These are phyloP conservation scores for Begonia masoniana DNA, from an alignment of 306 rosid genomes.

Conservation along the genomic window DNA sequence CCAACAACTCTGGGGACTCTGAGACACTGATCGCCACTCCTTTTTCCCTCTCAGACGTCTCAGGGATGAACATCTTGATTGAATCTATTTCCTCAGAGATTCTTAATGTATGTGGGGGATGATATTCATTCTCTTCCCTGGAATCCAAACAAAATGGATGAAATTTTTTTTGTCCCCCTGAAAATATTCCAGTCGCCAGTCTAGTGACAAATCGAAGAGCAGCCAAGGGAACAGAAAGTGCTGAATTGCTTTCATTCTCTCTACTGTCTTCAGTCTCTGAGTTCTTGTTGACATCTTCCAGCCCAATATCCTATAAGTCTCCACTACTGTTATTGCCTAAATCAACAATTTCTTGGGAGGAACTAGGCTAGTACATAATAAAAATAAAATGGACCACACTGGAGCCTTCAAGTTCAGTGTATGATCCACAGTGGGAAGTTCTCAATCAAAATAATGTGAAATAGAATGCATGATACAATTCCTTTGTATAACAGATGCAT, in stretches of 20 bases:
- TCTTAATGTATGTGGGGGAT: conserved; percentile 18
- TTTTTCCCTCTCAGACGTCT: conserved; percentile 23
- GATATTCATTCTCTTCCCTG: conserved; percentile 27
- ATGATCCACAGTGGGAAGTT: too few relatives aligned
- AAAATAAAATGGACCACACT: too few relatives aligned
- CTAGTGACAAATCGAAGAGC: conserved; percentile 77
- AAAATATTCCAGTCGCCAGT: conserved; percentile 85
- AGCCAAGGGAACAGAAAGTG: conserved; percentile 84
- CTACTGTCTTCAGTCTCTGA: conserved; percentile 56
- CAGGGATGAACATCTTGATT: conserved; percentile 38
- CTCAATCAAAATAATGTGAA: too few relatives aligned
- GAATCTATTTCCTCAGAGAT: conserved; percentile 15
- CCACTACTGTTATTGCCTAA: too few relatives aligned
- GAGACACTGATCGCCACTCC: conserved; percentile 24
- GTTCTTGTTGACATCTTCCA: neutral
- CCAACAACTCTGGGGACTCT: conserved; percentile 21
- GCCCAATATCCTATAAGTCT: too few relatives aligned
- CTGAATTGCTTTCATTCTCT: conserved; percentile 50
- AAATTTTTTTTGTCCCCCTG: conserved; percentile 53
- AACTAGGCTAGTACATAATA: too few relatives aligned
- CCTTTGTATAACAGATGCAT: too few relatives aligned
- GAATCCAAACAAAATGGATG: conserved; percentile 36
- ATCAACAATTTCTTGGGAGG: too few relatives aligned
- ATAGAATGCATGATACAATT: too few relatives aligned
- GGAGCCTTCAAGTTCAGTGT: too few relatives aligned